A percentile compares a stretch with the other conserved stretches of the same genome.
These are phyloP conservation scores for Dendrobium nobile DNA, from an alignment of 106 monocot species.

Conservation along the genomic window DNA sequence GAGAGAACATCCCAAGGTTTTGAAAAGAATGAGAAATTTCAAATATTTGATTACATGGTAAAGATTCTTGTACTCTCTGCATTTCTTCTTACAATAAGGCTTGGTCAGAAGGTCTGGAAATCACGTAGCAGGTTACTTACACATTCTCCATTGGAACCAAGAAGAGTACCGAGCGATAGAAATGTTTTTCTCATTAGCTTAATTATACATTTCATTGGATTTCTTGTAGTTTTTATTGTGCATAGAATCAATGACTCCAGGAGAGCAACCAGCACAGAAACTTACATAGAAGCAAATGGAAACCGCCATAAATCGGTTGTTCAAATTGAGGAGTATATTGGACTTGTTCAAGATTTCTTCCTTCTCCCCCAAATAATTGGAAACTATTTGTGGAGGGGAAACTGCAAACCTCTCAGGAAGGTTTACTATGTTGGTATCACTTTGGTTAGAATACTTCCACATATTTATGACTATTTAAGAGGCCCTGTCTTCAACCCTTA, in stretches of 20 bases:
- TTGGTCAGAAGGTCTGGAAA: slow-evolving; percentile 62
- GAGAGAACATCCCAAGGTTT: slow-evolving; percentile 2
- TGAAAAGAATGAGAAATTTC: slow-evolving; percentile 30
- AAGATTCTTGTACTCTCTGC: slow-evolving; percentile 46
- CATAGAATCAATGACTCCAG: slow-evolving; percentile 22
- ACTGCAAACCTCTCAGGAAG: slow-evolving; percentile 50
- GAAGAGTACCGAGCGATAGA: slow-evolving; percentile 53
- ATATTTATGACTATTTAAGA: slow-evolving; percentile 54
- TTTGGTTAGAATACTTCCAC: slow-evolving; percentile 53
- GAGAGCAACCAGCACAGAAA: slow-evolving; percentile 16
- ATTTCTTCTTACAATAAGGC: slow-evolving; percentile 53
- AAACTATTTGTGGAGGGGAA: slow-evolving; percentile 47
- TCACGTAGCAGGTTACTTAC: slow-evolving; percentile 56
- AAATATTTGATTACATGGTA: slow-evolving; percentile 37
- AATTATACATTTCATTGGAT: slow-evolving; percentile 30
- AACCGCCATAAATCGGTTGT: slow-evolving; percentile 33
- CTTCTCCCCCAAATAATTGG: slow-evolving; percentile 70
- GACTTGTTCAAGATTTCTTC: slow-evolving; percentile 64
- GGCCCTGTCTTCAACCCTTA: slow-evolving; percentile 51
- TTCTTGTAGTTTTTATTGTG: slow-evolving; percentile 25
- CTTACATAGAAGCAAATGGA: slow-evolving; percentile 29
- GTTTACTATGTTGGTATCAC: slow-evolving; percentile 58
- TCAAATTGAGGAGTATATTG: slow-evolving; percentile 51
- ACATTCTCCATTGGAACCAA: slow-evolving; percentile 33
- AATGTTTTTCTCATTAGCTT: slow-evolving; percentile 35